phyloP scores from a whole-genome alignment of 768 basidiomycete genomes.

The Candolleomyces aberdarensis region DNA sequence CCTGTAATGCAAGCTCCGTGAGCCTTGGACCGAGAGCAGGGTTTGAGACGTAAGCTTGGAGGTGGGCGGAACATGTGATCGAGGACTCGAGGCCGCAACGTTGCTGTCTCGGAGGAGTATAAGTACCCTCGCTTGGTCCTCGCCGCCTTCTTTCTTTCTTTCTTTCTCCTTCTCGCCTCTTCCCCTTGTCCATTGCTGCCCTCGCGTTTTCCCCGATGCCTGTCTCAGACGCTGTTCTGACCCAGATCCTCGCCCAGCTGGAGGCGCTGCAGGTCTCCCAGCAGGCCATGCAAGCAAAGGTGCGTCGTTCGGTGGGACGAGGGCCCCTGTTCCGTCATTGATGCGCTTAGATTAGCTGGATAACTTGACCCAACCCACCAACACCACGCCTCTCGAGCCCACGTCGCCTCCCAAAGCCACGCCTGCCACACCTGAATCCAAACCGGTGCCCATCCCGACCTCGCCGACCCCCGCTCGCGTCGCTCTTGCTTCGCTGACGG shows the following conservation, averaged over 20 bases:
- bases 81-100: too few species aligned
- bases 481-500: conserved; percentile 22
- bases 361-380: conserved; percentile 23
- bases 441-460: conserved; percentile 12
- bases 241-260: conserved; percentile 72
- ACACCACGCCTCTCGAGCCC: conserved; percentile 28
- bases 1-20: too few species aligned
- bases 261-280: conserved; percentile 70
- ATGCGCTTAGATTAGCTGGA: conserved; percentile 39
- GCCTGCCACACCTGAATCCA: neutral
- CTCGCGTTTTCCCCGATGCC: conserved; percentile 26
- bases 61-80: too few species aligned
- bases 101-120: too few species aligned
- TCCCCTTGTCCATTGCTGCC: neutral
- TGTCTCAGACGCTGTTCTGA: conserved; percentile 55
- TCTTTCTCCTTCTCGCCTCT: conserved; percentile 2
- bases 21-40: too few species aligned
- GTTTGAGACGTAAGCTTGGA: too few species aligned
- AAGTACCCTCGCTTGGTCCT: neutral
- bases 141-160: conserved; percentile 1
- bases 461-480: conserved; percentile 8
- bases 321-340: neutral
- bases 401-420: conserved; percentile 24
- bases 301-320: conserved; percentile 22
- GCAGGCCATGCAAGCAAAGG: conserved; percentile 78